phyloP scores from a whole-genome alignment of 176 grass and related monocot species.

The Chrysopogon serrulatus region DNA sequence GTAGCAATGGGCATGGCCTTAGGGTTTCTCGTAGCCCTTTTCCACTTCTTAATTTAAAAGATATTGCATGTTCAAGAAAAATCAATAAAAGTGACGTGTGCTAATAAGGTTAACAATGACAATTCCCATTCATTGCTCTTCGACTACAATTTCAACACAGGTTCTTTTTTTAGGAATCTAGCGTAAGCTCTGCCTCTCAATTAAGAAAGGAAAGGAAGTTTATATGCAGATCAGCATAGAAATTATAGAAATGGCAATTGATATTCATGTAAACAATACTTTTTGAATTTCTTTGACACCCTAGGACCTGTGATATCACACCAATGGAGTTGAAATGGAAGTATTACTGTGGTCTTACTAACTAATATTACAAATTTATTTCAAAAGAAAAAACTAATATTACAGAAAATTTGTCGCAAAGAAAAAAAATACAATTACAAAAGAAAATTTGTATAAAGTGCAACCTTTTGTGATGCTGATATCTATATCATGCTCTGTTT shows the following conservation, averaged over 20 bases:
- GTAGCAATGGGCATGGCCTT: too few species aligned
- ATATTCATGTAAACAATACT: neutral
- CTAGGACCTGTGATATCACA: neutral
- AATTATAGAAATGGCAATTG: neutral
- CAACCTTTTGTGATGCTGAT: neutral
- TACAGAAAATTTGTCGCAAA: neutral
- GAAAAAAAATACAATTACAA: neutral
- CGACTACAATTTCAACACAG: neutral
- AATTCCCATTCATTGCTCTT: neutral
- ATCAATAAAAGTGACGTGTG: too few species aligned
- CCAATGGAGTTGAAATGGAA: neutral
- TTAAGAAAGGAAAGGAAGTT: too few species aligned
- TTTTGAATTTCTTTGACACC: neutral
- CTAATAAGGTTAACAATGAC: too few species aligned
- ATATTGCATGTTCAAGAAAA: too few species aligned
- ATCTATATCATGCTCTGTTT: neutral
- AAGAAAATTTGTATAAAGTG: neutral
- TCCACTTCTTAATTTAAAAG: too few species aligned
- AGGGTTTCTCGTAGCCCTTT: too few species aligned
- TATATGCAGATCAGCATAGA: neutral
- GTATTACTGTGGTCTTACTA: neutral
- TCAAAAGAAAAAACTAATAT: neutral
- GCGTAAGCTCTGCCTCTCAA: too few species aligned
- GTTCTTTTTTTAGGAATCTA: too few species aligned
- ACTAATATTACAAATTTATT: neutral